Evolutionary conservation across 1,284 basidiomycete species (phyloP).

Genomic region (Trichosporon sp.): DNA sequence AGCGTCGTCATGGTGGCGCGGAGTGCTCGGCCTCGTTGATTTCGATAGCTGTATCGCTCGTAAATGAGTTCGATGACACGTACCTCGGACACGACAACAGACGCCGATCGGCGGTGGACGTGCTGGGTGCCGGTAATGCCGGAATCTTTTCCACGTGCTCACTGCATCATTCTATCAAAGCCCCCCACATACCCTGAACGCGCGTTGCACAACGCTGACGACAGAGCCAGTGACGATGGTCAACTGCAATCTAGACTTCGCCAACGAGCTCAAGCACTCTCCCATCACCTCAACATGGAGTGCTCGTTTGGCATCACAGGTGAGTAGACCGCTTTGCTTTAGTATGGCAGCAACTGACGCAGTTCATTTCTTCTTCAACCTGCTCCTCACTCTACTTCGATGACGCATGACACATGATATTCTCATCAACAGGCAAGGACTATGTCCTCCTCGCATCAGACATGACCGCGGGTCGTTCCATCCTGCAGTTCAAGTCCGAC

Average conservation of each 20-base stretch:
- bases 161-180: neutral
- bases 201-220: slow-evolving; percentile 5
- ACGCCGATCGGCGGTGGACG: slow-evolving; percentile 2
- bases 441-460: slow-evolving; percentile 89
- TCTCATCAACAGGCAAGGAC: slow-evolving; percentile 76
- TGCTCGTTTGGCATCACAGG: slow-evolving; percentile 54
- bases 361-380: neutral
- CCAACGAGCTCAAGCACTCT: neutral
- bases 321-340: slow-evolving; percentile 12
- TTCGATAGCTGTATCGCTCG: neutral
- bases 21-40: neutral
- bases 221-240: neutral
- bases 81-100: slow-evolving; percentile 2
- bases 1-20: slow-evolving; percentile 5
- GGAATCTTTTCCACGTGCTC: neutral
- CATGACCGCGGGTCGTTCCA: slow-evolving; percentile 77
- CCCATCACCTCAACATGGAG: slow-evolving; percentile 39
- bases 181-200: slow-evolving; percentile 6
- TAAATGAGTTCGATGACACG: neutral
- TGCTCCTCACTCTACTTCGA: neutral
- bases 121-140: neutral
- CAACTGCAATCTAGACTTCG: neutral
- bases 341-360: neutral
- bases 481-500: slow-evolving; percentile 96
- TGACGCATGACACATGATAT: neutral